phyloP scores from a whole-genome alignment of 768 basidiomycete genomes.

The Asterophora parasitica region DNA sequence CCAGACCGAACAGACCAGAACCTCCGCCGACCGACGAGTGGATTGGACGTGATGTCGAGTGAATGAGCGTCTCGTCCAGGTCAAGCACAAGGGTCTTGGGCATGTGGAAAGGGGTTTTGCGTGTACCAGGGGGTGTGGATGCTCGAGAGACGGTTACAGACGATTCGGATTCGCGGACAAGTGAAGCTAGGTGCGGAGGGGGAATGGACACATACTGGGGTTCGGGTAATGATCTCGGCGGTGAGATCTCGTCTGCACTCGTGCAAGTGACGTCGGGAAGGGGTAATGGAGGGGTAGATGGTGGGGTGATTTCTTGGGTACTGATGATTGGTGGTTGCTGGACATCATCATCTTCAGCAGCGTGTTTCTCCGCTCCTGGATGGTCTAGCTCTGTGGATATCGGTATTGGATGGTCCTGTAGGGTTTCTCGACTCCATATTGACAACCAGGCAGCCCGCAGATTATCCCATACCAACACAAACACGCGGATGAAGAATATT shows the following conservation, averaged over 20 bases:
- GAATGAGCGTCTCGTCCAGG: constrained; percentile 97
- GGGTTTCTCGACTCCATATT: constrained; percentile 18
- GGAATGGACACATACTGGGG: constrained; percentile 8
- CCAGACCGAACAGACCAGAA: constrained; percentile 59
- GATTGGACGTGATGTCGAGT: constrained; percentile 86
- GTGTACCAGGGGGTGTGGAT: constrained; percentile 44
- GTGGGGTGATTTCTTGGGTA: background rate
- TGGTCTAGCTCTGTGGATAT: constrained; percentile 2
- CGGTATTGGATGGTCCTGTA: constrained; percentile 5
- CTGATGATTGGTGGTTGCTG: background rate
- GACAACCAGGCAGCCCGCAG: constrained; percentile 61
- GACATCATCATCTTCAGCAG: constrained; percentile 1
- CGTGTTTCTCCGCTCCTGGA: constrained; percentile 1
- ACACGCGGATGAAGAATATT: constrained; percentile 67
- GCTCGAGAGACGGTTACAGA: constrained; percentile 33
- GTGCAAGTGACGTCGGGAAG: background rate
- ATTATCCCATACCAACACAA: constrained; percentile 65
- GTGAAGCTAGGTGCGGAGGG: constrained; percentile 13
- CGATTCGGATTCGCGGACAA: constrained; percentile 14
- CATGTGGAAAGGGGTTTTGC: constrained; percentile 69
- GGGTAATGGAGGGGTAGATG: constrained; percentile 3
- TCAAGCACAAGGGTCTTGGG: constrained; percentile 97
- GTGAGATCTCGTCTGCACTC: constrained; percentile 10
- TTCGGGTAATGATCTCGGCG: constrained; percentile 4
- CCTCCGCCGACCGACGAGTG: constrained; percentile 40